Evolutionary conservation across 2,329 filamentous ascomycete species (phyloP).

Genomic region (Byssothecium circinans): DNA sequence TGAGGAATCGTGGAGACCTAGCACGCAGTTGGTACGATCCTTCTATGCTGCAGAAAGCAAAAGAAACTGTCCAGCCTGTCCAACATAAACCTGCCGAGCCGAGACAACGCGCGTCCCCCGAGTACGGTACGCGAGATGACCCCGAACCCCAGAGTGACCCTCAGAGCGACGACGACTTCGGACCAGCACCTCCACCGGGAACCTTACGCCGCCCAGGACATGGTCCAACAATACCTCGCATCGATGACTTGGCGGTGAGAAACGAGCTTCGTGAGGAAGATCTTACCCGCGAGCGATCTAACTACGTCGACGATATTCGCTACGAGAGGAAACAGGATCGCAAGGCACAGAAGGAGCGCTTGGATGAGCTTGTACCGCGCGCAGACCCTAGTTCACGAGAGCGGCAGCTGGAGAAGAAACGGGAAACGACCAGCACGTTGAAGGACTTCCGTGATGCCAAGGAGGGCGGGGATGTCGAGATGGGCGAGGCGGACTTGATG

Average conservation of each 20-base stretch:
- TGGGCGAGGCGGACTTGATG: slow-evolving; percentile 76
- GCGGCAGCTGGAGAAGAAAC: slow-evolving; percentile 82
- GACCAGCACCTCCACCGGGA: slow-evolving; percentile 54
- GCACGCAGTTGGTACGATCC: slow-evolving; percentile 94
- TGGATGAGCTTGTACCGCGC: slow-evolving; percentile 81
- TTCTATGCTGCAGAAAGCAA: slow-evolving; percentile 62
- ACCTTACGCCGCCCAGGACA: slow-evolving; percentile 21
- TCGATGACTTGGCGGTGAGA: slow-evolving; percentile 71
- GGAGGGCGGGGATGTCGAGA: slow-evolving; percentile 65
- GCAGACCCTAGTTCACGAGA: slow-evolving; percentile 83
- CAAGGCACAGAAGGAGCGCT: slow-evolving; percentile 65
- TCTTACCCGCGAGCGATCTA: slow-evolving; percentile 54
- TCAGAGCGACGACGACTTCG: slow-evolving; percentile 48
- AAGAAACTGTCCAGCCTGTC: slow-evolving; percentile 35
- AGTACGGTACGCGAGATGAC: slow-evolving; percentile 15
- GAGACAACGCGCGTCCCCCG: slow-evolving; percentile 22
- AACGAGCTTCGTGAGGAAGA: slow-evolving; percentile 60
- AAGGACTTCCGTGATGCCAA: slow-evolving; percentile 68
- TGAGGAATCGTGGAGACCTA: slow-evolving; percentile 80
- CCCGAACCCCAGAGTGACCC: slow-evolving; percentile 22
- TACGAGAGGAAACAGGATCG: slow-evolving; percentile 66
- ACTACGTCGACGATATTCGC: slow-evolving; percentile 56
- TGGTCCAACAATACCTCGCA: slow-evolving; percentile 67
- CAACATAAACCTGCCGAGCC: slow-evolving; percentile 12
- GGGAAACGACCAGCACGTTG: slow-evolving; percentile 71